Base-by-base conservation (phyloP, 2,329 filamentous ascomycete species). In the Catunica adiposa region DNA sequence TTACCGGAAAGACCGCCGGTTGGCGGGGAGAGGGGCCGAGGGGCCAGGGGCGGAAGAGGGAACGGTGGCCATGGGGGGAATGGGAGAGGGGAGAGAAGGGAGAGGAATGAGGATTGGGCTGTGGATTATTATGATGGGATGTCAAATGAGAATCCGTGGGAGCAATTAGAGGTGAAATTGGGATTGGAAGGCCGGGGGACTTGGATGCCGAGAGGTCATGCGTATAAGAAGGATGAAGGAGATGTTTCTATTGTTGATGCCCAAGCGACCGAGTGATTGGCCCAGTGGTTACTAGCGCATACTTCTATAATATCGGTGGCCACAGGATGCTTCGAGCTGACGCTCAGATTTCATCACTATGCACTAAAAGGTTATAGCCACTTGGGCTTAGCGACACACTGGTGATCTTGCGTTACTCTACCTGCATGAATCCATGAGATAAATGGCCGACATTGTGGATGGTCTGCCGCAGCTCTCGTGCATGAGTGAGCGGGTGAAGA, bases 61-160 rank as follows among this genome's bases (percentile, higher is more conserved):
- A 46, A 40, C n/a, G 25, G 17, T 6, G 31, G 34, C 3, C 7
- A 40, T 14, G 26, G 17, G 15, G 25, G n/a, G 15, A 31, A 17
- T 9, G 42, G 25, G 26, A 20, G 53, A 46, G 42, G 51, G 46
- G 53, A 48, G 55, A 3, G 57, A 58, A 25, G 54, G 53, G 56
- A 57, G 26, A 46, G 53, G 37, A 53, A 59, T 22, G 56, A 57
- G 58, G 68, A 67, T 1, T 86, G 83, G 71, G 85, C 82, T 66
- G 69, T 74, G 40, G 79, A 73, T 37, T 86, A 85, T 65, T 89
- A 87, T 65, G 77, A 86, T 58, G 76, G 78, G 0, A 75, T 72
- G 57, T 85, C 82, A 59, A 79, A 86, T 61, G 74, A 82, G 64
- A 86, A 89, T 64, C 85, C 85, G 0, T 89, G 85, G 85, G 76